A percentile compares a stretch with the other conserved stretches of the same genome.
These are phyloP conservation scores for Exophiala mesophila DNA, from an alignment of 2,329 filamentous ascomycete species.

Conservation along the genomic window DNA sequence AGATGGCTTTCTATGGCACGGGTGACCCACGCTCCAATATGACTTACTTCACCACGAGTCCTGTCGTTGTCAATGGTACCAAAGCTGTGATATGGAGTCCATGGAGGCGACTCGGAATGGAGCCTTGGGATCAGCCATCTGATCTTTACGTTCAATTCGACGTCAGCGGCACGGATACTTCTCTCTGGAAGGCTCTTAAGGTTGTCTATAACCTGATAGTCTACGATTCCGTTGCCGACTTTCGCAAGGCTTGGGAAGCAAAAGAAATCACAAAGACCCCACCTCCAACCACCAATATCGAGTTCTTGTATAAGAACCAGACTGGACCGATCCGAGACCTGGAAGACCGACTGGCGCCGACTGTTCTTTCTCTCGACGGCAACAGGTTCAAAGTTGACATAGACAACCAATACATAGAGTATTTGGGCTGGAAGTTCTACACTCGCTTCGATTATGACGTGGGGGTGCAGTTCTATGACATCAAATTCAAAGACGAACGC, in stretches of 20 bases:
- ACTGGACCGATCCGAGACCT: conserved; percentile 1
- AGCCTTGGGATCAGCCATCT: background rate
- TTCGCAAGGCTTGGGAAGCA: background rate
- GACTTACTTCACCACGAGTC: background rate
- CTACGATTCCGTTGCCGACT: background rate
- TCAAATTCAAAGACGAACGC: conserved; percentile 49
- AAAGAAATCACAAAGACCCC: background rate
- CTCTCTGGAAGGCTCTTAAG: background rate
- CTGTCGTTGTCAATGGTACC: background rate
- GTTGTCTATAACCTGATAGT: conserved; percentile 2
- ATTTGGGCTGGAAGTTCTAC: conserved; percentile 51
- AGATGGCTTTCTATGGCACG: background rate
- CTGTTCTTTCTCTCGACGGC: background rate
- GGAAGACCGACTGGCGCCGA: background rate
- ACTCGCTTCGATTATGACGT: conserved; percentile 41
- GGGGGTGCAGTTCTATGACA: conserved; percentile 46
- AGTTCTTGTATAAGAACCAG: background rate
- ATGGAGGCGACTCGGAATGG: background rate
- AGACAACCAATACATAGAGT: conserved; percentile 46
- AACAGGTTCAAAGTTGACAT: conserved; percentile 33
- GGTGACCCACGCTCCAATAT: background rate
- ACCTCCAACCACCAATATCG: background rate
- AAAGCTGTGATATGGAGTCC: background rate
- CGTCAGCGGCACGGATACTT: conserved; percentile 1
- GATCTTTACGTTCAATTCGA: conserved; percentile 4